A percentile compares a stretch with the other conserved stretches of the same genome.
Evolutionary conservation across 305 asterid genomes (phyloP).

Genomic region (Fraxinus xanthoxyloides): DNA sequence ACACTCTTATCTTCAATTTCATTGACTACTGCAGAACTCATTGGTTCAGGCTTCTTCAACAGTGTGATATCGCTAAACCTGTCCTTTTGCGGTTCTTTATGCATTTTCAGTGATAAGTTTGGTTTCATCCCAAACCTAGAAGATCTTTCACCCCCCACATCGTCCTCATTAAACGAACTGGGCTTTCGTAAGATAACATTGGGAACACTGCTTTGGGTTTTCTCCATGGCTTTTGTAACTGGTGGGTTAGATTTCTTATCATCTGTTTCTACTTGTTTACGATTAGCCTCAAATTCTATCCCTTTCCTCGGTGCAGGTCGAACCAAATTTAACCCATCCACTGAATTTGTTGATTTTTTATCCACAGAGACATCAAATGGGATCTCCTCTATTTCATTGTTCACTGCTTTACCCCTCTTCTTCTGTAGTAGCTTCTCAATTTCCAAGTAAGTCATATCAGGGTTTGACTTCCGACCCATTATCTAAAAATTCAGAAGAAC

Average conservation of each 20-base stretch:
- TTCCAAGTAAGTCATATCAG: slow-evolving; percentile 72
- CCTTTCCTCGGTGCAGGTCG: slow-evolving; percentile 73
- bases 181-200: slow-evolving; percentile 84
- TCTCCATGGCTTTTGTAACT: slow-evolving; percentile 27
- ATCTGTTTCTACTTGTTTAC: slow-evolving; percentile 35
- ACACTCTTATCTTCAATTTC: slow-evolving; percentile 27
- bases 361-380: slow-evolving; percentile 48
- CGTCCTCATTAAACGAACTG: slow-evolving; percentile 41
- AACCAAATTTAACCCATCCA: slow-evolving; percentile 66
- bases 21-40: slow-evolving; percentile 19
- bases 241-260: slow-evolving; percentile 32
- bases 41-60: slow-evolving; percentile 73
- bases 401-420: slow-evolving; percentile 46
- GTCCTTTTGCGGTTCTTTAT: slow-evolving; percentile 52
- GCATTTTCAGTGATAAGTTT: slow-evolving; percentile 62
- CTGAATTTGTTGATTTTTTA: slow-evolving; percentile 39
- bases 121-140: slow-evolving; percentile 62
- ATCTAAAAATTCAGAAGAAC: slow-evolving; percentile 44
- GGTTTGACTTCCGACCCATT: slow-evolving; percentile 76
- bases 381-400: slow-evolving; percentile 52
- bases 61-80: slow-evolving; percentile 73
- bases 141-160: slow-evolving; percentile 40
- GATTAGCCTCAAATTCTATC: slow-evolving; percentile 47
- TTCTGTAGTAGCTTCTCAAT: slow-evolving; percentile 62
- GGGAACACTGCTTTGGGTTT: slow-evolving; percentile 56